Evolutionary conservation across 371 early-diverging fungal genomes (phyloP).

Genomic region (Zancudomyces culisetae): DNA sequence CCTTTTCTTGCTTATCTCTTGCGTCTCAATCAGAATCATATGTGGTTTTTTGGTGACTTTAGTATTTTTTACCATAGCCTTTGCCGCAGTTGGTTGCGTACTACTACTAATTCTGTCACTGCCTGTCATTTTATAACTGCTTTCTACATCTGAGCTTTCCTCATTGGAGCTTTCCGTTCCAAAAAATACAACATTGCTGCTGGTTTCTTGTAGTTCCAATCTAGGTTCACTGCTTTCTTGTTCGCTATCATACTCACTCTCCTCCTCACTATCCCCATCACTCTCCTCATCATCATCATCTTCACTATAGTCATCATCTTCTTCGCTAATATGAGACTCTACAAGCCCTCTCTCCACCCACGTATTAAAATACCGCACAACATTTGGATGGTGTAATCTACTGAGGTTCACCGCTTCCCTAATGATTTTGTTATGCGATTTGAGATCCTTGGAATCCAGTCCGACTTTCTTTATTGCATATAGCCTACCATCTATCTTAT

Average conservation of each 20-base stretch:
- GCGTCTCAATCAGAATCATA: background rate
- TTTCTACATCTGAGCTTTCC: no score
- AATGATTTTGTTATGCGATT: slow-evolving; percentile 57
- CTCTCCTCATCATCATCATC: slow-evolving; percentile 7
- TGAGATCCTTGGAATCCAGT: slow-evolving; percentile 49
- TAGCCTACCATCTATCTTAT: slow-evolving; percentile 56
- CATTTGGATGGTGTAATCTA: slow-evolving; percentile 72
- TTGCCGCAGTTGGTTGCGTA: background rate
- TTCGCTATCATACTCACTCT: background rate
- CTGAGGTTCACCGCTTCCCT: slow-evolving; percentile 83
- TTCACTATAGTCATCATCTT: slow-evolving; percentile 13
- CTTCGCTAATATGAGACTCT: no score
- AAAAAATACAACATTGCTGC: no score
- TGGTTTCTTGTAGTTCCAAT: no score
- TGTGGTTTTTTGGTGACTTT: no score
- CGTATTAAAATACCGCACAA: slow-evolving; percentile 84
- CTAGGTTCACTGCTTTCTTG: no score
- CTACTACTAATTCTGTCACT: background rate
- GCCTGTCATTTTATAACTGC: background rate
- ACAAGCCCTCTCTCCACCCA: slow-evolving; percentile 59
- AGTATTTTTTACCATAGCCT: background rate
- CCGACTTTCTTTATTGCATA: slow-evolving; percentile 63
- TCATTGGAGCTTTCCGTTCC: no score
- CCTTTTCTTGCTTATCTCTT: background rate
- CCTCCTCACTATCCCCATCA: background rate